phyloP scores from a whole-genome alignment of 805 yeast genomes.

The Ogataea glucozyma region DNA sequence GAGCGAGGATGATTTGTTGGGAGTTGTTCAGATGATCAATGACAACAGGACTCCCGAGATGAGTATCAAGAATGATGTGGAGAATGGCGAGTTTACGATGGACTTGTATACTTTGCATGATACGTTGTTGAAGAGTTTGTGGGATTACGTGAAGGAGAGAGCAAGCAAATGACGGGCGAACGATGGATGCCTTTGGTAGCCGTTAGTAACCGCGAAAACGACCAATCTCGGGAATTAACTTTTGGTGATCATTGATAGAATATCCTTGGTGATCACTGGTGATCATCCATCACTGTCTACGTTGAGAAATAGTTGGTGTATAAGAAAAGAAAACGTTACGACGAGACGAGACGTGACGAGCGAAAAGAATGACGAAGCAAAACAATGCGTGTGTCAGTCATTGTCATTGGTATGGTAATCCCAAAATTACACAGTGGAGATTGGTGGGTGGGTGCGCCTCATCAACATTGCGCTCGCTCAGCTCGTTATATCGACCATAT shows the following conservation, averaged over 20 bases:
- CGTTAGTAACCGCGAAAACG: too few relatives aligned
- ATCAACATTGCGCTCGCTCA: too few relatives aligned
- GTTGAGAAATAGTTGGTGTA: background rate
- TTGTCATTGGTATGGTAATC: too few relatives aligned
- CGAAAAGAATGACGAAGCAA: too few relatives aligned
- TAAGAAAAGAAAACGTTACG: too few relatives aligned
- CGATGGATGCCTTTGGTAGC: too few relatives aligned
- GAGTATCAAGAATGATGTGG: slow-evolving; percentile 94
- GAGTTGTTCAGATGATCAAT: slow-evolving; percentile 96
- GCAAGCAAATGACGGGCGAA: background rate
- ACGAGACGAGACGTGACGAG: too few relatives aligned
- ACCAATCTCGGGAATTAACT: background rate
- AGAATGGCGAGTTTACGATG: slow-evolving; percentile 96
- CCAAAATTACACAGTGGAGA: too few relatives aligned
- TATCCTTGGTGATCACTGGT: background rate
- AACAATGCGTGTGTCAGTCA: too few relatives aligned
- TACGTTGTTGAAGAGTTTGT: slow-evolving; percentile 81
- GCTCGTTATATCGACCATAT: slow-evolving; percentile 55
- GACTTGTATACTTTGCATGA: slow-evolving; percentile 94
- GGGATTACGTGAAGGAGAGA: slow-evolving; percentile 90
- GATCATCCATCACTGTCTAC: background rate
- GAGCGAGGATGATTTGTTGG: slow-evolving; percentile 88
- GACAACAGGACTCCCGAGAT: slow-evolving; percentile 93
- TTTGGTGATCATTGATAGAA: background rate
- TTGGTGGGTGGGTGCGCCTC: too few relatives aligned